phyloP scores from a whole-genome alignment of 83 land plant species.

The Thuja plicata region DNA sequence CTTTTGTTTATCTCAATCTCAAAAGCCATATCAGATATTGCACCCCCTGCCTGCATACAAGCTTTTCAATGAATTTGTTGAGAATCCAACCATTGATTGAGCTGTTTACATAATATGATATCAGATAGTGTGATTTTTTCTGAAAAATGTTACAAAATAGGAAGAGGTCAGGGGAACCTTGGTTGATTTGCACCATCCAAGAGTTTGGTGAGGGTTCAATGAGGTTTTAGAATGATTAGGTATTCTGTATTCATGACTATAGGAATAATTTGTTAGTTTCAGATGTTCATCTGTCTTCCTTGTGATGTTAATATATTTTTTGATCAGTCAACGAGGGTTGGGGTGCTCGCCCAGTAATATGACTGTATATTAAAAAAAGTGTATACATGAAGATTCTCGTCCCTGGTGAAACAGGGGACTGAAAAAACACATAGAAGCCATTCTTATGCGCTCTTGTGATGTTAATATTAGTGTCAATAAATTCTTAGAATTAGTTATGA shows the following conservation, averaged over 20 bases:
- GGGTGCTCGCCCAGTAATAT: no score
- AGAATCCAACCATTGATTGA: not conserved
- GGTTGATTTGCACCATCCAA: not conserved
- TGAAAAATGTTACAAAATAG: not conserved
- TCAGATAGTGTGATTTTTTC: not conserved
- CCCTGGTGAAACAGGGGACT: no score
- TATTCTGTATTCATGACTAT: not conserved
- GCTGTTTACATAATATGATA: not conserved
- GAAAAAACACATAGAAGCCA: no score
- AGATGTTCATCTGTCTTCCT: not conserved
- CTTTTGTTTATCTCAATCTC: not conserved
- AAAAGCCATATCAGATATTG: not conserved
- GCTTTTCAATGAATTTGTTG: not conserved
- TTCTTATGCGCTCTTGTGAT: not conserved
- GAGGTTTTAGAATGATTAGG: not conserved
- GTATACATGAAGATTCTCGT: no score
- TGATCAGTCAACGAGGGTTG: no score
- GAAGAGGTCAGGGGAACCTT: not conserved
- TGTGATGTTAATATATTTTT: not conserved
- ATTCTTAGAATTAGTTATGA: not conserved
- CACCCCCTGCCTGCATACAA: not conserved
- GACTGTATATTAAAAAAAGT: no score
- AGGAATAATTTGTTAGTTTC: not conserved
- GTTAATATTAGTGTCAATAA: not conserved
- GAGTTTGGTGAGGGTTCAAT: not conserved